These are phyloP conservation scores for Venturia carpophila DNA, from an alignment of 2,329 filamentous ascomycete genomes.

Conservation along the genomic window DNA sequence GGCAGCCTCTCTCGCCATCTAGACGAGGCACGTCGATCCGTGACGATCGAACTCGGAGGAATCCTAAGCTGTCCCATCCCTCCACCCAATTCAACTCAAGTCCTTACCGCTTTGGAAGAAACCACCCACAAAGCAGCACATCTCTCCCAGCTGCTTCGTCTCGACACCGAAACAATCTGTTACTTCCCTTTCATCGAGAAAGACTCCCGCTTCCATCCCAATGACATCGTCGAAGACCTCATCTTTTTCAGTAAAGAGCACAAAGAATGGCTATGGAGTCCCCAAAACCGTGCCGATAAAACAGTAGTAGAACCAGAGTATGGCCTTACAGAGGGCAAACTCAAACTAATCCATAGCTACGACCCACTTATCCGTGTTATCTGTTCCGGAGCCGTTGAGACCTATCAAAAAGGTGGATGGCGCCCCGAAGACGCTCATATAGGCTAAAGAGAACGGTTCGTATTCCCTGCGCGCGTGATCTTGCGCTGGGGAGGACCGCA, in stretches of 20 bases:
- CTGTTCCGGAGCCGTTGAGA: not conserved
- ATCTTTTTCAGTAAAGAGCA: not conserved
- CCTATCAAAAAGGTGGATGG: conserved; percentile 11
- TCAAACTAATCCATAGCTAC: not conserved
- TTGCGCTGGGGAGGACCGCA: not conserved
- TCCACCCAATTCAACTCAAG: not conserved
- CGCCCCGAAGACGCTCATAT: not conserved
- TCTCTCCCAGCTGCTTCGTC: conserved; percentile 1
- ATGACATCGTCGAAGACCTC: not conserved
- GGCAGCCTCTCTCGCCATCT: not conserved
- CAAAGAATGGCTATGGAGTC: not conserved
- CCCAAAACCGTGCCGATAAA: not conserved
- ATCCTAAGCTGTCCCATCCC: not conserved
- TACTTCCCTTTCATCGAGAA: conserved; percentile 3
- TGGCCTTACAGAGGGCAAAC: not conserved
- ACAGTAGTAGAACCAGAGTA: not conserved
- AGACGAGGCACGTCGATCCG: not conserved
- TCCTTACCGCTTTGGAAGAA: not conserved
- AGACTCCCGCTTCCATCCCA: not conserved
- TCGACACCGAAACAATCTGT: conserved; percentile 13
- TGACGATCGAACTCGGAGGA: not conserved
- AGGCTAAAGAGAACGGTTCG: not conserved
- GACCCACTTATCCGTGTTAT: conserved; percentile 9
- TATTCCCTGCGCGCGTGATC: not conserved
- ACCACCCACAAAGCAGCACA: not conserved